phyloP scores from a whole-genome alignment of 495 filamentous ascomycete species.

The Penicillium fimorum region DNA sequence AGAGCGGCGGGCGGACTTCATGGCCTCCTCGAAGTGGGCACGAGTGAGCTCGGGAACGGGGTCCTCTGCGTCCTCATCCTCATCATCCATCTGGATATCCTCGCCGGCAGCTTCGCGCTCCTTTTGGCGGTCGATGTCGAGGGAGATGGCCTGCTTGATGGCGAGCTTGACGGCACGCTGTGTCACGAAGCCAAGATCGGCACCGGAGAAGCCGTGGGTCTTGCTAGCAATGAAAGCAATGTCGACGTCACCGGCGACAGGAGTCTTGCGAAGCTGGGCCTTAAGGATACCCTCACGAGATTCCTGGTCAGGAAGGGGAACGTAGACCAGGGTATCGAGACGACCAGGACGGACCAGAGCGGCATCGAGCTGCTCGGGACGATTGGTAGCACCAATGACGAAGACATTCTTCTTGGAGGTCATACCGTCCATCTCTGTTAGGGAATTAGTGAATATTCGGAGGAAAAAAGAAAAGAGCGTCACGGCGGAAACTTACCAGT shows the following conservation, averaged over 20 bases:
- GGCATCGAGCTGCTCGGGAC: constrained; percentile 96
- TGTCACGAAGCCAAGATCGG: constrained; percentile 97
- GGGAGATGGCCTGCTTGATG: constrained; percentile 93
- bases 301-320: constrained; percentile 87
- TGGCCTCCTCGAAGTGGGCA: constrained; percentile 97
- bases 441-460: constrained; percentile 42
- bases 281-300: constrained; percentile 85
- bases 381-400: constrained; percentile 98
- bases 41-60: constrained; percentile 95
- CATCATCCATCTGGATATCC: constrained; percentile 73
- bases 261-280: constrained; percentile 98
- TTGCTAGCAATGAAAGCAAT: constrained; percentile 89
- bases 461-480: constrained; percentile 3
- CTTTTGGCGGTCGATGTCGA: constrained; percentile 86
- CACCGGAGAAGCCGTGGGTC: constrained; percentile 99
- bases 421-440: constrained; percentile 94
- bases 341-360: constrained; percentile 96
- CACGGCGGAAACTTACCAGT: constrained; percentile 64
- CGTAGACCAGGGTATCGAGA: constrained; percentile 97
- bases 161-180: constrained; percentile 99
- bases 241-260: constrained; percentile 83
- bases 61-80: constrained; percentile 78
- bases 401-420: constrained; percentile 99
- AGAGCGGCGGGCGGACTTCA: constrained; percentile 87
- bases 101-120: constrained; percentile 83